phyloP scores from a whole-genome alignment of 1,139 yeast species.

The Magnusiomyces sp. region DNA sequence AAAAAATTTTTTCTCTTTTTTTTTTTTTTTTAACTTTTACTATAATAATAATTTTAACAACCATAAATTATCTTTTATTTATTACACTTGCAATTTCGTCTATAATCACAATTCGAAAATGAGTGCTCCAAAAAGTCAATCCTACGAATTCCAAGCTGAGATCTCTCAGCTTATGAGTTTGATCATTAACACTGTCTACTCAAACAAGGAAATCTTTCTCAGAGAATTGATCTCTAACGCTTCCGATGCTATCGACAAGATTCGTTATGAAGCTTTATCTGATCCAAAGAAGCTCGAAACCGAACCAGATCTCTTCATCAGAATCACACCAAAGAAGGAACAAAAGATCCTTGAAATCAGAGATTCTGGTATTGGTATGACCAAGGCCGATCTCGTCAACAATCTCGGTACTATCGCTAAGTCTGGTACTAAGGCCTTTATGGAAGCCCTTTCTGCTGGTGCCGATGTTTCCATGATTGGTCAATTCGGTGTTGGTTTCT shows the following conservation, averaged over 20 bases:
- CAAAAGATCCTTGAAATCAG: conserved; percentile 91
- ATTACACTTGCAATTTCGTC: neutral
- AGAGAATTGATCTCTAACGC: conserved; percentile 99
- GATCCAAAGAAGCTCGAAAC: conserved; percentile 88
- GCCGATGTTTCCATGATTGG: conserved; percentile 99
- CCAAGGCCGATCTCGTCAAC: conserved; percentile 97
- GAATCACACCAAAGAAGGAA: conserved; percentile 95
- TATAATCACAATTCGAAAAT: conserved; percentile 1
- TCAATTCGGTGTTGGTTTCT: conserved; percentile 99
- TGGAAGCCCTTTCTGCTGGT: conserved; percentile 99
- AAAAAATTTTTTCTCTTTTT: neutral
- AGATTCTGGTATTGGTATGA: conserved; percentile 99
- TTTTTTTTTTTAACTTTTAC: neutral
- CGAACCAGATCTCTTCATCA: conserved; percentile 94
- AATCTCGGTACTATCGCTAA: conserved; percentile 99
- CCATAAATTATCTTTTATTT: neutral
- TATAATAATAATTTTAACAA: neutral
- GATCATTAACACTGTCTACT: conserved; percentile 99
- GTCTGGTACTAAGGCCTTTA: conserved; percentile 98
- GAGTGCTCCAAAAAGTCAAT: conserved; percentile 26
- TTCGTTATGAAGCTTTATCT: conserved; percentile 91
- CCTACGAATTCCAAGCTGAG: conserved; percentile 95
- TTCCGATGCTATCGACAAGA: conserved; percentile 92
- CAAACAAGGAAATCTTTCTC: conserved; percentile 97
- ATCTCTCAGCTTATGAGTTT: conserved; percentile 99